These are phyloP conservation scores for Dendrocalamus latiflorus DNA, from an alignment of 202 grass and related monocot species.

Conservation along the genomic window DNA sequence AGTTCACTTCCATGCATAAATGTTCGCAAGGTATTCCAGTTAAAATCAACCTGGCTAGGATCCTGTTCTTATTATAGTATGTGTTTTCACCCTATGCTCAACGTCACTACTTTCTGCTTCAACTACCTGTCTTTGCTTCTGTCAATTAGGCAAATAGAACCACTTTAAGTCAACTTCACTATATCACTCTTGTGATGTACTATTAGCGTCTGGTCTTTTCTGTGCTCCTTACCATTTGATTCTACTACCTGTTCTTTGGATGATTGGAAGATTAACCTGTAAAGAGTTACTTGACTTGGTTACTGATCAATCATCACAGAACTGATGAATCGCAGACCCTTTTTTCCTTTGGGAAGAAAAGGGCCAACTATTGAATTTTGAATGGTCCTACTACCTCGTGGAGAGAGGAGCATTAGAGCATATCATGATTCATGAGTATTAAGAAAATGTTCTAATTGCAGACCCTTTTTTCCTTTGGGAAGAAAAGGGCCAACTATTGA, in stretches of 20 bases:
- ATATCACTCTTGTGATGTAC: neutral
- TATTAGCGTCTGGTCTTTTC: neutral
- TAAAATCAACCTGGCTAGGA: neutral
- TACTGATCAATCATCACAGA: neutral
- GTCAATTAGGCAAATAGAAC: neutral
- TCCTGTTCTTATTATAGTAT: neutral
- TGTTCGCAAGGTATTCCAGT: neutral
- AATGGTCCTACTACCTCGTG: neutral
- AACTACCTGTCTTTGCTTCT: neutral
- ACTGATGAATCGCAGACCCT: neutral
- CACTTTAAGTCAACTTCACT: neutral
- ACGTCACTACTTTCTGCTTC: neutral
- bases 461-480: neutral
- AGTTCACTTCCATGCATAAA: slow-evolving; percentile 31
- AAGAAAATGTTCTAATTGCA: neutral
- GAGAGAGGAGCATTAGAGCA: neutral
- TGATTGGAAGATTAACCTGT: neutral
- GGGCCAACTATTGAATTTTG: neutral
- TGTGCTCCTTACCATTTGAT: neutral
- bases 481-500: neutral
- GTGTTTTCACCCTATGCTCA: neutral
- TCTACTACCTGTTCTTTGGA: neutral
- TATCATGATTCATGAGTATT: neutral
- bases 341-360: neutral
- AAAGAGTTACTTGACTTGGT: neutral